Percentiles rank a stretch among this genome's conserved stretches.
Evolutionary conservation across 495 filamentous ascomycete species (phyloP).

Genomic region (Tuber umbilicatum): DNA sequence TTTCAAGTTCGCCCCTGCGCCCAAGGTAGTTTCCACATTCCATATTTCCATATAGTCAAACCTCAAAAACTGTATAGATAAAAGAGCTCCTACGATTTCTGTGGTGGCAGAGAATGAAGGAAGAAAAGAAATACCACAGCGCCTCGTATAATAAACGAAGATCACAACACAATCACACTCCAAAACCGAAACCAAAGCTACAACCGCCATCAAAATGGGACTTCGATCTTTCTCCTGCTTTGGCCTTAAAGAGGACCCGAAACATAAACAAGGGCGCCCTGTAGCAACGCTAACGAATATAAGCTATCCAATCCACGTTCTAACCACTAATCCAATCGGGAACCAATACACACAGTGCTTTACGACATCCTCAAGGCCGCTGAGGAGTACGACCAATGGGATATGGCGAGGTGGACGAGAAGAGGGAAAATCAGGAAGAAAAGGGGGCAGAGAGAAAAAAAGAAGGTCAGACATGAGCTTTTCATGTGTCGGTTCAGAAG

Average conservation of each 20-base stretch:
- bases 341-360: background rate
- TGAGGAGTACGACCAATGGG: background rate
- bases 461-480: slow-evolving; percentile 4
- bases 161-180: background rate
- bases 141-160: background rate
- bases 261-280: background rate
- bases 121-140: background rate
- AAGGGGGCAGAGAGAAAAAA: background rate
- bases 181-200: background rate
- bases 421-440: background rate
- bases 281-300: background rate
- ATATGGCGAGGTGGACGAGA: background rate
- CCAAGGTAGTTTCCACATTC: background rate
- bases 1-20: background rate
- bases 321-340: background rate
- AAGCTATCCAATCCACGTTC: background rate
- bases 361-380: background rate
- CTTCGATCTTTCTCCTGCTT: background rate
- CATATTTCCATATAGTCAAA: too few relatives aligned
- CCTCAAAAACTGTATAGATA: background rate
- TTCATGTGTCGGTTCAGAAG: background rate
- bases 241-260: background rate
- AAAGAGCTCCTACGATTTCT: background rate
- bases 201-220: background rate
- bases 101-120: background rate